These are phyloP conservation scores for Thalia dealbata DNA, from an alignment of 176 grass and related monocot species.

Conservation along the genomic window DNA sequence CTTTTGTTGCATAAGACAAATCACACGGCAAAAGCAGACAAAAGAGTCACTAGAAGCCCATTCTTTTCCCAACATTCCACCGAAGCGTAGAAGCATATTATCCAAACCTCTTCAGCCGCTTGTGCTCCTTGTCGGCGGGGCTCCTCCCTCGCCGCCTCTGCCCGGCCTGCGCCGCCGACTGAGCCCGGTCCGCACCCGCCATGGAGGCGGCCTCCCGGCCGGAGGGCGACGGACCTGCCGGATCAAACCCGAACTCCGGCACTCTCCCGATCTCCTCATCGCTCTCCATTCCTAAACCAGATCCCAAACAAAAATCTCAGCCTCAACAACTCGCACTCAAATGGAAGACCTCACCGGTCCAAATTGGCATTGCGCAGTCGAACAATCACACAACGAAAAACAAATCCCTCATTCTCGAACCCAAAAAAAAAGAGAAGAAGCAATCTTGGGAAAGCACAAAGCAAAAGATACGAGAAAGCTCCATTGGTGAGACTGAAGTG, in stretches of 20 bases:
- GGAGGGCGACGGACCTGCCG: constrained; percentile 35
- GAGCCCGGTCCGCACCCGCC: constrained; percentile 5
- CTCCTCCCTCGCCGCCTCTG: constrained; percentile 58
- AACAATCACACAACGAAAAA: background rate
- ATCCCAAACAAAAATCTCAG: background rate
- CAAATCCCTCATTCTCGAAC: background rate
- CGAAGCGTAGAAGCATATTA: too few relatives aligned
- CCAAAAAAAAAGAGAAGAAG: background rate
- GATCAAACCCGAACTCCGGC: constrained; percentile 69
- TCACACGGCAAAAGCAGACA: background rate
- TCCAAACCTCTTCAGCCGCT: constrained; percentile 64
- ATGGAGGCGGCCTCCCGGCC: constrained; percentile 45
- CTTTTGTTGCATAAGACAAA: background rate
- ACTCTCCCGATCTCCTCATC: constrained; percentile 97
- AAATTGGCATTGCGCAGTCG: background rate
- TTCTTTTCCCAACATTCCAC: background rate
- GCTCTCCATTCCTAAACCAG: constrained; percentile 61
- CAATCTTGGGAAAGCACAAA: background rate
- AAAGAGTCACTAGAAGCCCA: background rate
- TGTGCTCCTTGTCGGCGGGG: constrained; percentile 96
- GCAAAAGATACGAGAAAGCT: background rate
- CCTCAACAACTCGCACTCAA: background rate
- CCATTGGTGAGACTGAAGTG: background rate
- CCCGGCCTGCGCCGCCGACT: constrained; percentile 23
- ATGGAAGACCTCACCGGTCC: background rate